A percentile compares a stretch with the other conserved stretches of the same genome.
Evolutionary conservation across 225 moss, liverwort and hornwort genomes (phyloP).

Genomic region (Lunularia cruciata): DNA sequence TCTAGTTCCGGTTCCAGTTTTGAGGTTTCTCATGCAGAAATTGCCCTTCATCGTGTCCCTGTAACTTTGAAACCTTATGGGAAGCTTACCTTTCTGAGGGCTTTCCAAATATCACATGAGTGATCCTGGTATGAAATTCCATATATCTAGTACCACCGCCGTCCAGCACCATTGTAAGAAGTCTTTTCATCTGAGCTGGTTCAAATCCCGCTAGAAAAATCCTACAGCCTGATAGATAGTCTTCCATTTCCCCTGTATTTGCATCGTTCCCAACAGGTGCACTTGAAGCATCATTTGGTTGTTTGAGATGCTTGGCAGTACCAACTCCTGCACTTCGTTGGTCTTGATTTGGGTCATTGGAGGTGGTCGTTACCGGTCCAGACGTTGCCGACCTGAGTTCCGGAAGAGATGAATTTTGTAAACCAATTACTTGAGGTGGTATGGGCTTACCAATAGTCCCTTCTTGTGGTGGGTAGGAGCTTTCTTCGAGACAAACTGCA

Average conservation of each 20-base stretch:
- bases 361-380: conserved; percentile 14
- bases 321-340: neutral
- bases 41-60: too few species aligned
- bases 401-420: neutral
- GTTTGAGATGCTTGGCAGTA: neutral
- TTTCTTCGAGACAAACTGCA: conserved; percentile 71
- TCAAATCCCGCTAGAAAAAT: conserved; percentile 76
- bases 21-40: too few species aligned
- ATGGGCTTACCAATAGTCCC: neutral
- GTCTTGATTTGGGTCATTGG: neutral
- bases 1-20: too few species aligned
- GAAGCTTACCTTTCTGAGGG: conserved; percentile 54
- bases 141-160: conserved; percentile 83
- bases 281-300: conserved; percentile 8
- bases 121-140: conserved; percentile 71
- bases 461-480: conserved; percentile 48
- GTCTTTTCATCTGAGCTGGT: conserved; percentile 58
- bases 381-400: neutral
- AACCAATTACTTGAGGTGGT: conserved; percentile 19
- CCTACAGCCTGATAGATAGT: conserved; percentile 53
- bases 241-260: neutral
- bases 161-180: conserved; percentile 60
- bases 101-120: conserved; percentile 79
- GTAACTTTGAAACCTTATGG: too few species aligned
- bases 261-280: neutral